A percentile compares a stretch with the other conserved stretches of the same genome.
Evolutionary conservation across 306 rosid species (phyloP).

Genomic region (Prunus padus): DNA sequence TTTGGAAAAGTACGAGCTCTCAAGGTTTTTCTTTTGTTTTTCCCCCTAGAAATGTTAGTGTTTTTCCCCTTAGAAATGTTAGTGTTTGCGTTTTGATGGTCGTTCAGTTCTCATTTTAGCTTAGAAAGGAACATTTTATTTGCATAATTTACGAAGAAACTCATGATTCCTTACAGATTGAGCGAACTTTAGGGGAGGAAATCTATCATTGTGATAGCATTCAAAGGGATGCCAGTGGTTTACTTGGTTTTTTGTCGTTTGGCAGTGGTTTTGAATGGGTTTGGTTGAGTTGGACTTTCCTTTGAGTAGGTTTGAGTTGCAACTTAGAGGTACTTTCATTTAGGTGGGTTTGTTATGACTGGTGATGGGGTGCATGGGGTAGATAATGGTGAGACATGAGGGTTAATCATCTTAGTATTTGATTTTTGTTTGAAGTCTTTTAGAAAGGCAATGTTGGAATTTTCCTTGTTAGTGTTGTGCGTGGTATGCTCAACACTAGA

Average conservation of each 20-base stretch:
- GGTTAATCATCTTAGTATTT: not conserved
- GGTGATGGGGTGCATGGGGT: not conserved
- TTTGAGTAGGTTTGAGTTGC: constrained; percentile 8
- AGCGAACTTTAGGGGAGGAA: not conserved
- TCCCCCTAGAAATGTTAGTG: no score
- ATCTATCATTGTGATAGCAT: not conserved
- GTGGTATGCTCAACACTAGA: not conserved
- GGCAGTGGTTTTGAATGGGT: not conserved
- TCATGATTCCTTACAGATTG: not conserved
- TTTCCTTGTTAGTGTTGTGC: not conserved
- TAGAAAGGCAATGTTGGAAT: not conserved
- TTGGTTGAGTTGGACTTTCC: not conserved
- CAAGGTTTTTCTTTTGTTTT: no score
- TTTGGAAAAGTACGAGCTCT: not conserved
- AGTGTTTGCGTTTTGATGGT: not conserved
- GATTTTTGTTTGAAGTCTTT: not conserved
- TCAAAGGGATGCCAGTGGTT: not conserved
- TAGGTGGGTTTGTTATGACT: not conserved
- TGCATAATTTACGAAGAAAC: not conserved
- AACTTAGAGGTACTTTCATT: not conserved
- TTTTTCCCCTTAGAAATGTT: not conserved
- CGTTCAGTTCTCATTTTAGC: not conserved
- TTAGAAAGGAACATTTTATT: not conserved
- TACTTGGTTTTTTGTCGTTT: not conserved
- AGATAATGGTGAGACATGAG: not conserved